These are phyloP conservation scores for Clitopilus hobsonii DNA, from an alignment of 768 basidiomycete genomes.

Conservation along the genomic window DNA sequence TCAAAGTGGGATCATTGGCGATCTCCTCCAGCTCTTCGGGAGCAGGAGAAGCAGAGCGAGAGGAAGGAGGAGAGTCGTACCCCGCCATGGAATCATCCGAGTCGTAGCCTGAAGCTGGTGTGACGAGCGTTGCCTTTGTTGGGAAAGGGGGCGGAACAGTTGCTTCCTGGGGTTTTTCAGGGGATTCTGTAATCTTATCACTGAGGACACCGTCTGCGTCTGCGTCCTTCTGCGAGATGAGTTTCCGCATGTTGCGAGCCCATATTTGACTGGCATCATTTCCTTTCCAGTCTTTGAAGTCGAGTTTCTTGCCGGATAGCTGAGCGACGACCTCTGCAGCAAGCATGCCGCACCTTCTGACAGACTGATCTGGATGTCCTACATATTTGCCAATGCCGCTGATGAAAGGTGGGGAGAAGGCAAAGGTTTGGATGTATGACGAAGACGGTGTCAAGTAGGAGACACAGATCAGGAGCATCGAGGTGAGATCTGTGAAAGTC, in stretches of 20 bases:
- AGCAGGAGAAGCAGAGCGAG: constrained; percentile 77
- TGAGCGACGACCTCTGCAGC: constrained; percentile 77
- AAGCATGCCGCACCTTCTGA: constrained; percentile 91
- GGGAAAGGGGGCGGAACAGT: constrained; percentile 1
- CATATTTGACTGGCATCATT: constrained; percentile 60
- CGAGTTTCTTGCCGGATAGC: constrained; percentile 56
- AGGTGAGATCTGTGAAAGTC: constrained; percentile 78
- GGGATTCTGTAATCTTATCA: constrained; percentile 1
- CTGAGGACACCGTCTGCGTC: constrained; percentile 34
- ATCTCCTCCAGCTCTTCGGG: constrained; percentile 78
- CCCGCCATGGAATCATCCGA: constrained; percentile 85
- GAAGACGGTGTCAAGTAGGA: constrained; percentile 58
- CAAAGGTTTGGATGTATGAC: constrained; percentile 36
- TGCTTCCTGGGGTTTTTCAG: not conserved
- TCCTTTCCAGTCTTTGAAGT: constrained; percentile 85
- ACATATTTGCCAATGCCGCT: constrained; percentile 71
- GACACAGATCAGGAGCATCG: constrained; percentile 60
- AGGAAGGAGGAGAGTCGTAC: constrained; percentile 63
- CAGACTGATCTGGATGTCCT: constrained; percentile 64
- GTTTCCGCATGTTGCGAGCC: constrained; percentile 54
- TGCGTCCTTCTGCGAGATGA: constrained; percentile 47
- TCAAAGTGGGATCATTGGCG: constrained; percentile 80
- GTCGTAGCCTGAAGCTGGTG: constrained; percentile 41
- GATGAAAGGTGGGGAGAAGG: constrained; percentile 59
- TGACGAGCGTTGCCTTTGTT: constrained; percentile 17